These are phyloP conservation scores for Beta macrorhiza DNA, from an alignment of 179 eudicot species.

Conservation along the genomic window DNA sequence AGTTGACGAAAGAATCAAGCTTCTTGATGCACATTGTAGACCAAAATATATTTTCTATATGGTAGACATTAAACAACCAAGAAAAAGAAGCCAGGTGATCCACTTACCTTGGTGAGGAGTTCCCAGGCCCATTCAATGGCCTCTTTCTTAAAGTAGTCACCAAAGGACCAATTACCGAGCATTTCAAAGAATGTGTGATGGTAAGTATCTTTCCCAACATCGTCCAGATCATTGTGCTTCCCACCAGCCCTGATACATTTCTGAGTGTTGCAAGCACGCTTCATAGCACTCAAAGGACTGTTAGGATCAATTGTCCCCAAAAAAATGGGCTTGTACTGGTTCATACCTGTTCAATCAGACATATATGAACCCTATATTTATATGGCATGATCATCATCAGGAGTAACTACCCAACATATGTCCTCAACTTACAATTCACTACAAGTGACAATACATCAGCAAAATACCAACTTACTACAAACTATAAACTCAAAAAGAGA, in stretches of 20 bases:
- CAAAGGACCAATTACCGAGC: constrained; percentile 99
- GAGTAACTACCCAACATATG: neutral
- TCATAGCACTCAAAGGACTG: constrained; percentile 66
- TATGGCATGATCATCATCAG: neutral
- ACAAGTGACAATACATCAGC: neutral
- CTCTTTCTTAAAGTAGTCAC: constrained; percentile 85
- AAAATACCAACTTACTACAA: neutral
- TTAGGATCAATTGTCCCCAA: constrained; percentile 88
- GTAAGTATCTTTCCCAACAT: constrained; percentile 96
- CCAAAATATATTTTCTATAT: neutral
- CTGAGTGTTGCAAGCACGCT: constrained; percentile 96
- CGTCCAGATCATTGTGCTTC: constrained; percentile 98
- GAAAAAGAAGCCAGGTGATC: neutral
- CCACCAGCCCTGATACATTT: constrained; percentile 98
- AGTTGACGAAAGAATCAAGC: neutral
- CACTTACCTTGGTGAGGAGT: constrained; percentile 71
- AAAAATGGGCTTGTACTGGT: constrained; percentile 94
- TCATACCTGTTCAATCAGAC: constrained; percentile 65
- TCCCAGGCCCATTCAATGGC: constrained; percentile 97
- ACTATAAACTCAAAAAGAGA: neutral
- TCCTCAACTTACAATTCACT: neutral
- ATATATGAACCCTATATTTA: neutral
- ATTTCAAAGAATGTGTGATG: constrained; percentile 98
- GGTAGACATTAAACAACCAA: neutral
- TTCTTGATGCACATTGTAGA: neutral